Evolutionary conservation across 2,329 filamentous ascomycete species (phyloP).

Genomic region (Colletotrichum acutatum): DNA sequence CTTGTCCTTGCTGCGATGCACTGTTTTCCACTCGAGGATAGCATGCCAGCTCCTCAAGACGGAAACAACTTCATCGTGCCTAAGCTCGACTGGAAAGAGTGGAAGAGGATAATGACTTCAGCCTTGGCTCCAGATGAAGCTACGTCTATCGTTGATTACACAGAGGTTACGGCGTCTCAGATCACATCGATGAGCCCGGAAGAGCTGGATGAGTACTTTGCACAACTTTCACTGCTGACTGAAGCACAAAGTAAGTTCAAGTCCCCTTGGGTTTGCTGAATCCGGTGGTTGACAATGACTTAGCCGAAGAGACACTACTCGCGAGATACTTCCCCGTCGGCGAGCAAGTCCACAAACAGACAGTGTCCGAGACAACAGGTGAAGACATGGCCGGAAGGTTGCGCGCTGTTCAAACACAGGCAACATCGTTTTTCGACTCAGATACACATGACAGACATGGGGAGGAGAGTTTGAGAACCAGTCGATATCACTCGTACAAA

Average conservation of each 20-base stretch:
- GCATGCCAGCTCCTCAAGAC: slow-evolving; percentile 56
- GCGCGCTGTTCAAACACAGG: slow-evolving; percentile 14
- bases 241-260: slow-evolving; percentile 48
- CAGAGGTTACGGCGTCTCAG: slow-evolving; percentile 69
- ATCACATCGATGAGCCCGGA: slow-evolving; percentile 69
- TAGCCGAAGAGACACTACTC: slow-evolving; percentile 29
- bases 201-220: slow-evolving; percentile 75
- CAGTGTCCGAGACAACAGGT: slow-evolving; percentile 39
- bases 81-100: slow-evolving; percentile 77
- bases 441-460: neutral
- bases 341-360: slow-evolving; percentile 34
- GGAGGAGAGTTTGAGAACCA: neutral
- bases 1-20: slow-evolving; percentile 83
- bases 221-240: slow-evolving; percentile 45
- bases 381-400: slow-evolving; percentile 39
- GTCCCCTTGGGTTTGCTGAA: slow-evolving; percentile 39
- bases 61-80: slow-evolving; percentile 56
- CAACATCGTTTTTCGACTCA: slow-evolving; percentile 8
- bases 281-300: neutral
- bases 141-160: slow-evolving; percentile 51
- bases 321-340: slow-evolving; percentile 49
- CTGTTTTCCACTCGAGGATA: slow-evolving; percentile 77
- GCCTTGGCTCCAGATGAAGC: slow-evolving; percentile 39
- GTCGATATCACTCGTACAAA: slow-evolving; percentile 35
- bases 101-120: slow-evolving; percentile 64